These are phyloP conservation scores for Daldinia caldariorum DNA, from an alignment of 495 filamentous ascomycete genomes.

Conservation along the genomic window DNA sequence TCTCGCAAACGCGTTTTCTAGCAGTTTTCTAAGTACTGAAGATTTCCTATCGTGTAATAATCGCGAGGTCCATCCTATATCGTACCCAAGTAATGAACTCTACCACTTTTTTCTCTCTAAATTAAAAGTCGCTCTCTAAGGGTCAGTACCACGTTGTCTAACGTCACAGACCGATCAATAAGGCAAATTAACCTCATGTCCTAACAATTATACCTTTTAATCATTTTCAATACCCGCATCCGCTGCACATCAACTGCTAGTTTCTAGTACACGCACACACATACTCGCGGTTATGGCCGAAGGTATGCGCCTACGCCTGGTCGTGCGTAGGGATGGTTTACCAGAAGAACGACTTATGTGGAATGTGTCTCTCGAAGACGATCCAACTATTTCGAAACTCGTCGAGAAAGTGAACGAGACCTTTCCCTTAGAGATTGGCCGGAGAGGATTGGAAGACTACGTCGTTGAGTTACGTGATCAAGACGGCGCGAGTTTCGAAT, in stretches of 20 bases:
- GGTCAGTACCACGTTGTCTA: not conserved
- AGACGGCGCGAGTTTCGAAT: conserved; percentile 76
- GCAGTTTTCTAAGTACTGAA: not conserved
- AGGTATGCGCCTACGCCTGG: conserved; percentile 82
- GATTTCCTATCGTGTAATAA: conserved; percentile 1
- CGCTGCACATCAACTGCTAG: not conserved
- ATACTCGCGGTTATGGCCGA: conserved; percentile 32
- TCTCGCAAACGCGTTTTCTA: conserved; percentile 3
- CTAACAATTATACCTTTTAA: not conserved
- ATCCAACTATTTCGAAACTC: conserved; percentile 78
- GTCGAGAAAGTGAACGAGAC: conserved; percentile 85
- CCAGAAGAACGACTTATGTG: conserved; percentile 82
- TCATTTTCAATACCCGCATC: not conserved
- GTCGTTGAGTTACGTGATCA: conserved; percentile 74
- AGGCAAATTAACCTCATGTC: not conserved
- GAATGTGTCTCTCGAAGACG: conserved; percentile 65
- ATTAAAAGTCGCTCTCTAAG: not conserved
- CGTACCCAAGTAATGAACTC: conserved; percentile 5
- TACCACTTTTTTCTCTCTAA: not conserved
- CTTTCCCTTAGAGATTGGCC: conserved; percentile 81
- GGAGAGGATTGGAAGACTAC: conserved; percentile 95
- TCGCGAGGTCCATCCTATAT: no score
- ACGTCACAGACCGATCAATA: not conserved
- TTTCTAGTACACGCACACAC: conserved; percentile 9
- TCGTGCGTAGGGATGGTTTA: conserved; percentile 81